Evolutionary conservation across 2,329 filamentous ascomycete genomes (phyloP), one percentile per base, ranked within the genome.

Genomic region (Paramyrothecium sp.): DNA sequence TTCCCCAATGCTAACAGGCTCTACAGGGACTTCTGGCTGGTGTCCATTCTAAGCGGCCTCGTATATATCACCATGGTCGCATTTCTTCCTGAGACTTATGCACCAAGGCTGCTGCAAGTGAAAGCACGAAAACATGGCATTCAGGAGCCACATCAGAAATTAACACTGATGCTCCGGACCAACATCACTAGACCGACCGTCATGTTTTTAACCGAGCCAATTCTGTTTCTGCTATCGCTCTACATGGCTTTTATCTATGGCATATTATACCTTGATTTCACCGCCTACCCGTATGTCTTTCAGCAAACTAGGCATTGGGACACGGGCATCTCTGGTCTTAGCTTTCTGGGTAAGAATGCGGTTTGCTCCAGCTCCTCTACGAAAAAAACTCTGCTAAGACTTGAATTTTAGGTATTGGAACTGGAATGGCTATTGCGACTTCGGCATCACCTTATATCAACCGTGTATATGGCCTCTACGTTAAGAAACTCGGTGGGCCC

Each of bases 1-100:
- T 73, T 86, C 3, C 87, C 87, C 0, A 84, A 89, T 56, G 79
- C 82, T n/a, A 84, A 84, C 61, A 85, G 85, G 0, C 86, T 84
- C 84, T 71, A 81, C 63, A 87, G 84, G 85, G 78, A 86, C 13
- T 76, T 81, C 67, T 83, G 83, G 1, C 69, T 87, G 12, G 74
- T 85, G 63, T 78, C 79, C 30, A 80, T 81, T 58, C 81, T 87
- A 61, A 79, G 80, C 2, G 83, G 81, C 3, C 67, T 73, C 5
- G 72, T 85, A 26, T 84, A 81, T 76, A 74, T 84, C 51, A 23
- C 76, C n/a, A 77, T 76, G 19, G 60, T 73, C 2, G 54, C 81
- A 49, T 60, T 78, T 26, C 68, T 83, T 3, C 80, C 79, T 2
- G 82, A 85, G 67, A 85, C 82, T 0, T 85, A 84, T 62, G 72